These are phyloP conservation scores for Auxenochlorella protothecoides DNA, from an alignment of 139 green algal genomes.

Conservation along the genomic window DNA sequence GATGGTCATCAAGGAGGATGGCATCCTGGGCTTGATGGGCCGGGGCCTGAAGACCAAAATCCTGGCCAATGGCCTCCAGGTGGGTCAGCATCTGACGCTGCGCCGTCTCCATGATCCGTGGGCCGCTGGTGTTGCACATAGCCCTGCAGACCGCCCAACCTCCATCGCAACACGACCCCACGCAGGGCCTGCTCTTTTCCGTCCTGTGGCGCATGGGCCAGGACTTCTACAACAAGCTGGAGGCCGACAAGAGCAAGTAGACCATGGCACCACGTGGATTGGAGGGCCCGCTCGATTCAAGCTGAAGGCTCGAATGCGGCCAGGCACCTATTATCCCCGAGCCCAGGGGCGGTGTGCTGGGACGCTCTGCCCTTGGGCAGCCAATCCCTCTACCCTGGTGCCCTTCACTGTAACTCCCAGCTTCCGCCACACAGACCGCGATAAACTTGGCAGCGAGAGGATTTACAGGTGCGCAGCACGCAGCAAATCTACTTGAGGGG, in stretches of 20 bases:
- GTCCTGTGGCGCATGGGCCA: constrained; percentile 74
- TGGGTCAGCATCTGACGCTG: neutral
- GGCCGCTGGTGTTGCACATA: neutral
- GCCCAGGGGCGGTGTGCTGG: too few relatives aligned
- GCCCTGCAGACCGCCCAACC: neutral
- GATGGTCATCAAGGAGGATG: constrained; percentile 66
- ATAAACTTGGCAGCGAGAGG: too few relatives aligned
- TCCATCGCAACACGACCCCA: neutral
- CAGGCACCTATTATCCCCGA: too few relatives aligned
- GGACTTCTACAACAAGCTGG: constrained; percentile 9
- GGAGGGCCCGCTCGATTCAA: too few relatives aligned
- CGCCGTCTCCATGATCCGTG: neutral
- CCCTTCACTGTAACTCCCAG: too few relatives aligned
- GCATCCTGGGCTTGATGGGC: constrained; percentile 65
- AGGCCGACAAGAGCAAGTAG: neutral
- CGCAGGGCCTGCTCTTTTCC: constrained; percentile 60
- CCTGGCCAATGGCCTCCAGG: constrained; percentile 65
- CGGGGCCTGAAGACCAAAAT: constrained; percentile 79
- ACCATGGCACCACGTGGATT: too few relatives aligned
- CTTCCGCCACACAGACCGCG: too few relatives aligned
- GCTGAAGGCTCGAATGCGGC: too few relatives aligned
- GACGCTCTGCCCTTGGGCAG: too few relatives aligned
- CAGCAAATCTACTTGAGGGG: constrained; percentile 80
- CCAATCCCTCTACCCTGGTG: too few relatives aligned
- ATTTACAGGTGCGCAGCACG: too few relatives aligned